Evolutionary conservation across 2,329 filamentous ascomycete species (phyloP).

Genomic region (Monilinia laxa): DNA sequence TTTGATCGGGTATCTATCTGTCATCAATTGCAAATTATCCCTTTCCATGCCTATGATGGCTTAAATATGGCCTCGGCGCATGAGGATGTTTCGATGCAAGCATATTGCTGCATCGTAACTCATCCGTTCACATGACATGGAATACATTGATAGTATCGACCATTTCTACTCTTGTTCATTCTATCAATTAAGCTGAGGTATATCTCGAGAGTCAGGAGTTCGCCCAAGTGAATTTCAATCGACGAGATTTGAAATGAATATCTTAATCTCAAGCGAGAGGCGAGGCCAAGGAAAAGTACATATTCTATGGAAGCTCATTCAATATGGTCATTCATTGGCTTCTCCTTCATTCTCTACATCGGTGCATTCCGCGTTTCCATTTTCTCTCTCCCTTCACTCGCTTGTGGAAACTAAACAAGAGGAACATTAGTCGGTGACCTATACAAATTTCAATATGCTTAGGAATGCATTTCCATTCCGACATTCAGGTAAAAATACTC

Average conservation of each 20-base stretch:
- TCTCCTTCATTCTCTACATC: not conserved
- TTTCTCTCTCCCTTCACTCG: conserved; percentile 5
- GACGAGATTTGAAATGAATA: not conserved
- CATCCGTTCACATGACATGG: not conserved
- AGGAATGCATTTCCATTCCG: conserved; percentile 10
- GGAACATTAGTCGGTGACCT: conserved; percentile 2
- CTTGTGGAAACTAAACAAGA: not conserved
- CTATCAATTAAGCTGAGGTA: not conserved
- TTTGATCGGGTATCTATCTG: not conserved
- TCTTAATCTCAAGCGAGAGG: not conserved
- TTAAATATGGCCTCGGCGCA: too few species aligned
- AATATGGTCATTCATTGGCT: not conserved
- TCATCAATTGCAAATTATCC: not conserved
- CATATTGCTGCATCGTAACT: not conserved
- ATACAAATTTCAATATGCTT: not conserved
- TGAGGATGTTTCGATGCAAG: not conserved
- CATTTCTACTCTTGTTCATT: not conserved
- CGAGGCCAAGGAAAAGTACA: not conserved
- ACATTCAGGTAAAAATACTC: not conserved
- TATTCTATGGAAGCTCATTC: not conserved
- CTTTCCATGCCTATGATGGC: not conserved
- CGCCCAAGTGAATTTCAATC: not conserved
- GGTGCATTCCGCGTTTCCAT: not conserved
- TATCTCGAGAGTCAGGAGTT: too few species aligned
- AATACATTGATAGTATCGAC: not conserved